Evolutionary conservation across 352 stramenopile species (phyloP).

Genomic region (Elongisporangium senticosum): DNA sequence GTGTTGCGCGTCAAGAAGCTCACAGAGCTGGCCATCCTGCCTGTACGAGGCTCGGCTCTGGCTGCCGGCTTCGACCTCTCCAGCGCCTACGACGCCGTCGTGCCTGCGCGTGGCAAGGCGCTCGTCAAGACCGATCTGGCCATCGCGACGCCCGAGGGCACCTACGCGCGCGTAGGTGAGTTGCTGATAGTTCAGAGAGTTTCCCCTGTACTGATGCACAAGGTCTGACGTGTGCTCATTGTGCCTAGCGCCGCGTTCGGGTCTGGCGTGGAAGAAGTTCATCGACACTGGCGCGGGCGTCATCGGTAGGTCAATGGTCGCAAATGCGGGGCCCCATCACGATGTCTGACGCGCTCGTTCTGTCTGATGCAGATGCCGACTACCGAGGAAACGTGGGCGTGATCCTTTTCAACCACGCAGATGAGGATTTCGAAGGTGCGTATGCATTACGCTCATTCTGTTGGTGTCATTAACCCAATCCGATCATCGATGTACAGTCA

Average conservation of each 20-base stretch:
- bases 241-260: conserved; percentile 72
- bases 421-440: conserved; percentile 86
- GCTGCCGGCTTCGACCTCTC: conserved; percentile 83
- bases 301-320: conserved; percentile 54
- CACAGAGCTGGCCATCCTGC: conserved; percentile 73
- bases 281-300: conserved; percentile 98
- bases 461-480: neutral
- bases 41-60: conserved; percentile 64
- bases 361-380: conserved; percentile 82
- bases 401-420: conserved; percentile 98
- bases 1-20: conserved; percentile 84
- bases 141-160: conserved; percentile 92
- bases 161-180: conserved; percentile 92
- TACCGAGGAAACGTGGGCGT: conserved; percentile 98
- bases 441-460: neutral
- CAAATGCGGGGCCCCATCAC: neutral
- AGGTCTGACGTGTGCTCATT: neutral
- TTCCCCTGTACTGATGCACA: neutral
- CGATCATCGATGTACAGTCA: conserved; percentile 42
- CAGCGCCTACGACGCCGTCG: conserved; percentile 80
- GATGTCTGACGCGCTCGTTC: neutral
- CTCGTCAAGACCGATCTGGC: conserved; percentile 97
- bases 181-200: neutral
- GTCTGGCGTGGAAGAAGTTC: conserved; percentile 96
- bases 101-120: conserved; percentile 89